A percentile compares a stretch with the other conserved stretches of the same genome.
phyloP scores from a whole-genome alignment of 352 stramenopile genomes.

The Phytophthora crassamura region DNA sequence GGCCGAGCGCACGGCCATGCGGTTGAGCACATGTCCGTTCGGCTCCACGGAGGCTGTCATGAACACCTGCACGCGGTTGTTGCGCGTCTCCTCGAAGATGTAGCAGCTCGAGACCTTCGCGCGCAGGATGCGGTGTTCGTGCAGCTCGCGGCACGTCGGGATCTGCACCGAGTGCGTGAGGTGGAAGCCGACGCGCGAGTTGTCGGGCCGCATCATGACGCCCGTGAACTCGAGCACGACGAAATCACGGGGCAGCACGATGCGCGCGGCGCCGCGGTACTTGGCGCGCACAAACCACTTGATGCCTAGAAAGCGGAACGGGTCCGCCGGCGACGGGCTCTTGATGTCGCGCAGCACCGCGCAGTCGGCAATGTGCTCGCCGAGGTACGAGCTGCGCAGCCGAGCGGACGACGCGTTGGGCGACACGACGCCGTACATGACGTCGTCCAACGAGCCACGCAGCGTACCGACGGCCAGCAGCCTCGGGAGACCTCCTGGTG shows the following conservation, averaged over 20 bases:
- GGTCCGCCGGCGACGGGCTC: slow-evolving; percentile 41
- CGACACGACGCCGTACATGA: slow-evolving; percentile 66
- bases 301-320: slow-evolving; percentile 64
- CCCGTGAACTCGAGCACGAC: slow-evolving; percentile 60
- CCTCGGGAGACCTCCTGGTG: slow-evolving; percentile 32
- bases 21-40: slow-evolving; percentile 50
- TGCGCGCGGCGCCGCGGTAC: slow-evolving; percentile 36
- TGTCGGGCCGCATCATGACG: slow-evolving; percentile 55
- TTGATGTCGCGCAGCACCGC: slow-evolving; percentile 54
- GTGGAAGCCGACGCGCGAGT: slow-evolving; percentile 58
- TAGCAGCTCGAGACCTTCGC: slow-evolving; percentile 60
- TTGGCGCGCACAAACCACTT: slow-evolving; percentile 64
- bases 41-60: slow-evolving; percentile 66
- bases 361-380: slow-evolving; percentile 58
- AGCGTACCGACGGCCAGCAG: slow-evolving; percentile 52
- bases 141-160: slow-evolving; percentile 43
- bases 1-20: slow-evolving; percentile 47
- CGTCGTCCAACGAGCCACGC: slow-evolving; percentile 53
- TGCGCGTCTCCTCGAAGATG: slow-evolving; percentile 60
- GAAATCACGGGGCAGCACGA: slow-evolving; percentile 59
- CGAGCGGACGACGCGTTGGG: slow-evolving; percentile 44
- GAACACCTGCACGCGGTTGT: slow-evolving; percentile 65
- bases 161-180: slow-evolving; percentile 62
- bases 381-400: slow-evolving; percentile 55
- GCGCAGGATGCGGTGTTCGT: slow-evolving; percentile 47